Evolutionary conservation across 176 grass and related monocot genomes (phyloP), one percentile per base, ranked within the genome.

Genomic region (Urochloa ruziziensis): DNA sequence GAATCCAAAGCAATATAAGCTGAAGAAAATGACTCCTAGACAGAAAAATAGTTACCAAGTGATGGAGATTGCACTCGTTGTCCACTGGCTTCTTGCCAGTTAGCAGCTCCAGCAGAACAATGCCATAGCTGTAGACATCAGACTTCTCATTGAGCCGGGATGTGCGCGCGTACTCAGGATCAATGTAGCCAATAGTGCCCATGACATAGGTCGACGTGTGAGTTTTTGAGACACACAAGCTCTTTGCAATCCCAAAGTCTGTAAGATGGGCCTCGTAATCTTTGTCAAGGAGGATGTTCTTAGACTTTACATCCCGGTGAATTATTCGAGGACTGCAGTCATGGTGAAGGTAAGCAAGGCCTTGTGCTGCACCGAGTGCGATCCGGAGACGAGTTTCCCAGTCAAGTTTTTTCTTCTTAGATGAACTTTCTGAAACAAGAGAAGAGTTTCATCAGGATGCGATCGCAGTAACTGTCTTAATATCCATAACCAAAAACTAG

Each of bases 101-200:
- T 24, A 99, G 75, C 57, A 99, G 84, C 84, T 99, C 97, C 1
- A 99, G 77, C 52, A 99, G 88, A 54, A 96, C 93, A 30, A 99
- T 87, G 27, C 97, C 97, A 8, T 96, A 99, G 82, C 97, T 99
- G 79, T 99, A 99, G 63, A 96, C 93, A 57, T 99, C 97, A 5
- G 93, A 96, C 80, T 99, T 99, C 62, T 99, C 97, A 2, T 99
- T 99, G 62, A 99, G 89, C 0, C 97, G 87, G 24, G 93, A 96
- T 3, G 97, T 99, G 48, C 97, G 93, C 0, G 97, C 97, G 8
- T 99, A 99, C 81, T 99, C 97, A 0, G 97, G 97, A 80, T 99
- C 97, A 3, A 99, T 99, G 62, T 99, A 99, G 30, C 97, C 97
- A 54, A 99, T 99, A 29, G 97, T 99, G n/a, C 97, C 97, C 97